A percentile compares a stretch with the other conserved stretches of the same genome.
Evolutionary conservation across 2,329 filamentous ascomycete species (phyloP).

Genomic region (Chaetothyriales sp.): DNA sequence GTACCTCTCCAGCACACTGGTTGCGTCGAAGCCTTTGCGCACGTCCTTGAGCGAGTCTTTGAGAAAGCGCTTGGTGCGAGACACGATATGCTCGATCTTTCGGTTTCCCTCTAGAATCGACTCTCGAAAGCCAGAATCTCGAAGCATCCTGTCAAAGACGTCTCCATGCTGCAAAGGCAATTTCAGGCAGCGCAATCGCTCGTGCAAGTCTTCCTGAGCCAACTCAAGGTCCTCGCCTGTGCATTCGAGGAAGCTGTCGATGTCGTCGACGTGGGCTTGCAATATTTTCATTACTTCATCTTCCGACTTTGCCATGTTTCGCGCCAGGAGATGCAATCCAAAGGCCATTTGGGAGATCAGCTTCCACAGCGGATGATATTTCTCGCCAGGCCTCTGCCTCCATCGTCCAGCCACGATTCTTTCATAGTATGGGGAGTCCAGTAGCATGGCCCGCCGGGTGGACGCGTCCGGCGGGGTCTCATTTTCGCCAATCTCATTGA

Average conservation of each 20-base stretch:
- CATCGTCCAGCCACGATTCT: constrained; percentile 59
- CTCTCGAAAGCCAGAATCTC: constrained; percentile 65
- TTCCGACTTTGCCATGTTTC: constrained; percentile 76
- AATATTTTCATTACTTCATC: constrained; percentile 76
- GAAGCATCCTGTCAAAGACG: constrained; percentile 75
- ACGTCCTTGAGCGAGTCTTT: constrained; percentile 68
- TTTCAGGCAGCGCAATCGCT: constrained; percentile 64
- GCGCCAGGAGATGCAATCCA: constrained; percentile 73
- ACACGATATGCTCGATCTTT: constrained; percentile 76
- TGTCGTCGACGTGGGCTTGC: constrained; percentile 81
- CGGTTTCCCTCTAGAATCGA: constrained; percentile 78
- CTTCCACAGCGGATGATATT: constrained; percentile 78
- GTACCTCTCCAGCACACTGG: constrained; percentile 62
- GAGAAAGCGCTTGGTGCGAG: constrained; percentile 60
- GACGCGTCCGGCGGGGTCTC: constrained; percentile 26
- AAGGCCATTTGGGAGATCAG: constrained; percentile 86
- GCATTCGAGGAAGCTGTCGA: constrained; percentile 78
- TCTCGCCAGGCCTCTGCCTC: constrained; percentile 59
- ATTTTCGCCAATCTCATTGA: constrained; percentile 17
- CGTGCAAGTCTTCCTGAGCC: constrained; percentile 62
- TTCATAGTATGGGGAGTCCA: constrained; percentile 54
- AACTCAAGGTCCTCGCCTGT: constrained; percentile 72
- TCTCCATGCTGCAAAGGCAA: constrained; percentile 68
- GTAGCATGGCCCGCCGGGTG: constrained; percentile 46
- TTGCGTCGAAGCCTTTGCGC: constrained; percentile 59